A percentile compares a stretch with the other conserved stretches of the same genome.
Conservation (phyloP, 2,329 filamentous ascomycete genomes). For the Aspergillaceae sp. region DNA sequence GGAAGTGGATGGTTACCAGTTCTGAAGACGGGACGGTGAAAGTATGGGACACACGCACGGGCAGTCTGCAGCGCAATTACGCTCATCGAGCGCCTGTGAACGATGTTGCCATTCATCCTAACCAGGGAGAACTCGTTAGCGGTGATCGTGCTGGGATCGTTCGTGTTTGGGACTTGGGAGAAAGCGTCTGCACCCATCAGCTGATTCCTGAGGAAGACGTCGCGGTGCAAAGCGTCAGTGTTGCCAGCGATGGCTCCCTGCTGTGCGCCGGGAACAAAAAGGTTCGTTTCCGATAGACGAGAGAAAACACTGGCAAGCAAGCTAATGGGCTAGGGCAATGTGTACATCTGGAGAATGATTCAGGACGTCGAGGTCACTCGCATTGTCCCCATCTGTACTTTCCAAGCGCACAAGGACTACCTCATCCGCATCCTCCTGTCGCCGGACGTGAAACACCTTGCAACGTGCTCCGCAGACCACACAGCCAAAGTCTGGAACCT, state of each 20-base stretch:
- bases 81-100: slow-evolving; percentile 82
- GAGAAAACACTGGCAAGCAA: background rate
- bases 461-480: slow-evolving; percentile 89
- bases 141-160: slow-evolving; percentile 91
- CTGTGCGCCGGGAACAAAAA: slow-evolving; percentile 89
- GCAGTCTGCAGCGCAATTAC: slow-evolving; percentile 85
- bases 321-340: slow-evolving; percentile 63
- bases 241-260: slow-evolving; percentile 86
- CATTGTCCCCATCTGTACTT: slow-evolving; percentile 77
- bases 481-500: slow-evolving; percentile 96
- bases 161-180: slow-evolving; percentile 88
- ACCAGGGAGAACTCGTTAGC: slow-evolving; percentile 95
- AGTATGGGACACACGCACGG: slow-evolving; percentile 88
- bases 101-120: slow-evolving; percentile 98
- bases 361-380: slow-evolving; percentile 75
- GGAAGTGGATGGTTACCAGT: slow-evolving; percentile 99
- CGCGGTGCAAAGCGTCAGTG: slow-evolving; percentile 85
- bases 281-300: slow-evolving; percentile 41
- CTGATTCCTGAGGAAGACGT: slow-evolving; percentile 94
- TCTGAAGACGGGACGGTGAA: slow-evolving; percentile 95
- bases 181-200: slow-evolving; percentile 95
- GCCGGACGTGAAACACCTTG: slow-evolving; percentile 86
- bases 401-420: slow-evolving; percentile 84
- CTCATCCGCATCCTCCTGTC: slow-evolving; percentile 87
- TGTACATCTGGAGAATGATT: slow-evolving; percentile 93